Evolutionary conservation across 768 basidiomycete species (phyloP).

Genomic region (Auriscalpium orientale): DNA sequence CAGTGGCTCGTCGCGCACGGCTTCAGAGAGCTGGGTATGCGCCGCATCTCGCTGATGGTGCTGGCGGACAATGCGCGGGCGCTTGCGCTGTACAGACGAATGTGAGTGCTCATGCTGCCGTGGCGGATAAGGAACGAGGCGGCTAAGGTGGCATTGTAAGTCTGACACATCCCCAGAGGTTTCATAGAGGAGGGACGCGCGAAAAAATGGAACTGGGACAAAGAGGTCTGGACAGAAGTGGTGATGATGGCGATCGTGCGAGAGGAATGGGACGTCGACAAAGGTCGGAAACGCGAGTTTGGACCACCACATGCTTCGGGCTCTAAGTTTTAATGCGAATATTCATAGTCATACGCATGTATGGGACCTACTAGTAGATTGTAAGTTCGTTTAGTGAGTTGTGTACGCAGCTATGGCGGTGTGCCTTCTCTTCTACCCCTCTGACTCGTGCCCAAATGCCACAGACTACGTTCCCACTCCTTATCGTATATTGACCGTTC

Average conservation of each 20-base stretch:
- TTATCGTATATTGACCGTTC: too few relatives aligned
- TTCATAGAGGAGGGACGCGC: conserved; percentile 4
- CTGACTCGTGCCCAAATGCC: too few relatives aligned
- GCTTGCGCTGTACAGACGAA: conserved; percentile 6
- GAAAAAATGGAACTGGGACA: background rate
- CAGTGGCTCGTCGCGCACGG: conserved; percentile 5
- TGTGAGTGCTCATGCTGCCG: background rate
- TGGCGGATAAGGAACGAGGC: too few relatives aligned
- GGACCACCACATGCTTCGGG: too few relatives aligned
- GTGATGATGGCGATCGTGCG: conserved; percentile 7
- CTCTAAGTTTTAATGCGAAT: too few relatives aligned
- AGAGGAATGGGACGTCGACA: conserved; percentile 5
- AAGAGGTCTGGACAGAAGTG: conserved; percentile 1
- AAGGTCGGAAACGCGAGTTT: background rate
- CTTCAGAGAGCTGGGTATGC: conserved; percentile 1
- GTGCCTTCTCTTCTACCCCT: too few relatives aligned
- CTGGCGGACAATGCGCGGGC: conserved; percentile 3
- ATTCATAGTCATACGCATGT: too few relatives aligned
- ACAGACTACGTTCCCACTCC: too few relatives aligned
- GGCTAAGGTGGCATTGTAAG: background rate
- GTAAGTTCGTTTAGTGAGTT: too few relatives aligned
- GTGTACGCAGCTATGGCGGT: too few relatives aligned
- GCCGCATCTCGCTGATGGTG: conserved; percentile 5
- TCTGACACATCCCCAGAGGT: background rate
- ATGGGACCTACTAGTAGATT: too few relatives aligned